phyloP scores from a whole-genome alignment of 2,329 filamentous ascomycete genomes.

The Aspergillus sp. region DNA sequence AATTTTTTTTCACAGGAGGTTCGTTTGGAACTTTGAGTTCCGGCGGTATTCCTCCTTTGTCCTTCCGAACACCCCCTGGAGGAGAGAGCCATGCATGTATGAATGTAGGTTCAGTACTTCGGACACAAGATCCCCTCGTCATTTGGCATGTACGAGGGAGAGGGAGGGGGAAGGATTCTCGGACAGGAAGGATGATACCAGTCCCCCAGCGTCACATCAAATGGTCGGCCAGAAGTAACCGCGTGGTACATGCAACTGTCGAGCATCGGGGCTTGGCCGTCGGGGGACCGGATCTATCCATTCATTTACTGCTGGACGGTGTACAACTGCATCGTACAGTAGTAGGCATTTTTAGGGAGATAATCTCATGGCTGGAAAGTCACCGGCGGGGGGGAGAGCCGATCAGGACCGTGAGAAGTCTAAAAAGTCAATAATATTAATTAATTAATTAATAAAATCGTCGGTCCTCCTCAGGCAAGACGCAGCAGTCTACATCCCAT shows the following conservation, averaged over 20 bases:
- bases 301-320: not conserved
- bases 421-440: not conserved
- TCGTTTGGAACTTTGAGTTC: not conserved
- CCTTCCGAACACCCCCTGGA: not conserved
- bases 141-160: not conserved
- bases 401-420: not conserved
- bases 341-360: not conserved
- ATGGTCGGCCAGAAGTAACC: constrained; percentile 4
- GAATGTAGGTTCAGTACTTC: not conserved
- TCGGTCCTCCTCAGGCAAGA: not conserved
- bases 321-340: not conserved
- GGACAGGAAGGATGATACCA: not conserved
- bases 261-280: constrained; percentile 2
- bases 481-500: not conserved
- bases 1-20: not conserved
- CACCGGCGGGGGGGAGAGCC: not conserved
- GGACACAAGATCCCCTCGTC: not conserved
- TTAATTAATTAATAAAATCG: not conserved
- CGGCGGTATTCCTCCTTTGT: not conserved
- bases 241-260: constrained; percentile 2
- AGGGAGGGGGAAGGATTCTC: not conserved
- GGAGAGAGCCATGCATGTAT: not conserved
- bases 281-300: constrained; percentile 2
- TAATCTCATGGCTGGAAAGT: constrained; percentile 1
- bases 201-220: not conserved